These are phyloP conservation scores for Lumnitzera littorea DNA, from an alignment of 345 rosid species.

Conservation along the genomic window DNA sequence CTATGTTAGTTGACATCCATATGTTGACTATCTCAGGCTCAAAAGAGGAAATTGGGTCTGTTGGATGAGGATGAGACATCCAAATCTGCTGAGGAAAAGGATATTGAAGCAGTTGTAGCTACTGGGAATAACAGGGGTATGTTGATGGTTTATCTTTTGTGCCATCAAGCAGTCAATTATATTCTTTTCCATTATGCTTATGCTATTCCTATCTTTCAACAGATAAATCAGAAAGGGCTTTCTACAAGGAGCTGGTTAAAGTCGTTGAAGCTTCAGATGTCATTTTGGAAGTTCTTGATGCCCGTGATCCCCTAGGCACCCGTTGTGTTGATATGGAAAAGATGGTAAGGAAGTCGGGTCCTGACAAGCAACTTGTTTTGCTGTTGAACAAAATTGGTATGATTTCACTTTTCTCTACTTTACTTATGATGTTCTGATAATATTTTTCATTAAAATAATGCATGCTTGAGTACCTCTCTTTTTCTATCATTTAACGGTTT, in stretches of 20 bases:
- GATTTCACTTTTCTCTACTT: background rate
- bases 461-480: too few relatives aligned
- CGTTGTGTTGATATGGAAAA: conserved; percentile 94
- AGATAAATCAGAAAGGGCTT: conserved; percentile 86
- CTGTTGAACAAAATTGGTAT: conserved; percentile 89
- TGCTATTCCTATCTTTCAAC: background rate
- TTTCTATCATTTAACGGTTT: too few relatives aligned
- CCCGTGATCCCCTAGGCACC: conserved; percentile 89
- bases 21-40: conserved; percentile 31
- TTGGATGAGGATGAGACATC: conserved; percentile 30
- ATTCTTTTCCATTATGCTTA: background rate
- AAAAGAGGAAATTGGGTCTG: conserved; percentile 74
- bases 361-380: conserved; percentile 73
- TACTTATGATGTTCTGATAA: background rate
- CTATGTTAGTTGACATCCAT: too few relatives aligned
- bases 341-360: conserved; percentile 80
- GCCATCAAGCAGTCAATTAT: background rate
- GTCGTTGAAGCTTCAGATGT: conserved; percentile 91
- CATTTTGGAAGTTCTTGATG: conserved; percentile 92
- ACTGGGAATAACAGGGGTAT: conserved; percentile 50
- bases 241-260: conserved; percentile 91
- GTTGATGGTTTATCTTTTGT: conserved; percentile 4
- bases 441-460: too few relatives aligned
- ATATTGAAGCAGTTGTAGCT: conserved; percentile 12
- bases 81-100: conserved; percentile 15